Base-by-base conservation (phyloP, 345 rosid species). In the Arabis alpina region DNA sequence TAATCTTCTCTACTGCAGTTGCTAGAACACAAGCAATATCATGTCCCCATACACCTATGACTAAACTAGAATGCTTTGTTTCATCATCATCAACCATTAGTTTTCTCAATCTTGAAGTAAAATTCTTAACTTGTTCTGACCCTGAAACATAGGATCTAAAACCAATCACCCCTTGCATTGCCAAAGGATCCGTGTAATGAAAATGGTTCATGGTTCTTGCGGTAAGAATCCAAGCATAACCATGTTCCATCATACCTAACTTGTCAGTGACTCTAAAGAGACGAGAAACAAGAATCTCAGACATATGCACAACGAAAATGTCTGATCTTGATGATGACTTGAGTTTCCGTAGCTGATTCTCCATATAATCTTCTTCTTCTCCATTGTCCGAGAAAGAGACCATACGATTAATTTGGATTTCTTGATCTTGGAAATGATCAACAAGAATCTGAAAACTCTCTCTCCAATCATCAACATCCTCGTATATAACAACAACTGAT, bases 141-240 rank as follows among this genome's bases (percentile, higher is more conserved):
- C 12, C 3, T 8, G 66, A 70, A 70, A 79, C 16, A 37, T 64
- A 65, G 0, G 73, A 30, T 64, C 41, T 78, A 25, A 81, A 54
- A 41, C 82, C 84, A 23, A 78, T 10, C 10, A 81, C 78, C 4
- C 76, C 76, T 51, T 75, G 75, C 68, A 75, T 0, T 13, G 36
- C 44, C 1, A 16, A 53, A 9, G 44, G 11, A 39, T 66, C 66
- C 3, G 24, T 34, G 42, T 66, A 68, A 24, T 63, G 54, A 45
- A 77, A 36, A 9, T 14, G 61, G 54, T 64, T 30, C 62, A 43
- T 73, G 9, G 41, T 70, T 47, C 23, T 45, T 2, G 11, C 43
- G 0, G 83, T 79, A 7, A 71, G 59, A 14, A 82, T 79, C 85
- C 85, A 82, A 47, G 45, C 75, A 70, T 52, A 76, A 3, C 82